Base-by-base conservation (phyloP, 2,329 filamentous ascomycete genomes). In the Colletotrichum paranaense region DNA sequence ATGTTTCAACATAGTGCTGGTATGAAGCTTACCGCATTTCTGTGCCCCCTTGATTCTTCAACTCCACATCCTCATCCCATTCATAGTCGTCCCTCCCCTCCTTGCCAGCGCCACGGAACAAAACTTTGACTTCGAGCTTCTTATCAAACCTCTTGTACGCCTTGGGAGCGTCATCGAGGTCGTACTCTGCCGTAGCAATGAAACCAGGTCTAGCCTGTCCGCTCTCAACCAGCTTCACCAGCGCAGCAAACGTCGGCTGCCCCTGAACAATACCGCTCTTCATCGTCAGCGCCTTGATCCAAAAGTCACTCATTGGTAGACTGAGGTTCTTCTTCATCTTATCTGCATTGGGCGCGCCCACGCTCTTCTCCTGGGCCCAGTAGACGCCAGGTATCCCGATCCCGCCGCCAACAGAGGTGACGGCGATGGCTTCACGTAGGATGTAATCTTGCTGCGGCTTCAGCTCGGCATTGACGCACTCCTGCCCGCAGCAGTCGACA, bases 101-200 rank as follows among this genome's bases (percentile, higher is more conserved):
- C 4, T 28, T 60, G 0, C 68, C 55, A 22, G 24, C 38, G 2
- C 68, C 68, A n/a, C 49, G 69, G 7, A 73, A 28, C 16, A 67
- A 22, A 1, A 78, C 73, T 67, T 81, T 81, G 5, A 66, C 74
- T 32, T 76, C 76, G 28, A 74, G 52, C 11, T 73, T 68, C 56
- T 73, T 64, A n/a, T 80, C 75, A 60, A 78, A 81, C 11, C 77
- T 74, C 22, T 58, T 62, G 56, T 80, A 82, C 1, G 71, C 75
- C 53, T 78, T 74, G 3, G 78, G 77, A 11, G 76, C 79, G 1
- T 81, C 76, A 11, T 81, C 79, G n/a, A 82, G 77, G 6, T 76
- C 75, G 11, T 79, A 76, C 28, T 78, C 76, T 42, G 69, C 70
- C 56, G 75, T 76, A 4, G 79, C 75, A 28, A 82, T 74, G 58